Evolutionary conservation across 2,329 filamentous ascomycete genomes (phyloP).

Genomic region (Talaromyces sp.): DNA sequence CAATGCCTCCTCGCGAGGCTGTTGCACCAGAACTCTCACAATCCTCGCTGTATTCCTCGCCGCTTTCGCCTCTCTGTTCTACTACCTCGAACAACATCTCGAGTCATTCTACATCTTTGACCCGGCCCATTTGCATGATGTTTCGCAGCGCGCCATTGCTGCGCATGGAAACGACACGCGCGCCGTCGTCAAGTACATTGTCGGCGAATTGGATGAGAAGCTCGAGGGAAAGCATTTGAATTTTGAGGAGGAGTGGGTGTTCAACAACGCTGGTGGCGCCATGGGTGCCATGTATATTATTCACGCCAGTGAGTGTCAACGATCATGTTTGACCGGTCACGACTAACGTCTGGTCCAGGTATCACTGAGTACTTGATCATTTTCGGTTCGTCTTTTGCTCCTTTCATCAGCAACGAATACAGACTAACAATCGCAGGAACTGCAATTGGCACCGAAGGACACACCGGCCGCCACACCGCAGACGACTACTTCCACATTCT

Average conservation of each 20-base stretch:
- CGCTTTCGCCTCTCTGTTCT: slow-evolving; percentile 36
- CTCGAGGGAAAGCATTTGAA: slow-evolving; percentile 55
- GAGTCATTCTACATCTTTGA: slow-evolving; percentile 70
- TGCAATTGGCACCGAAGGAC: slow-evolving; percentile 72
- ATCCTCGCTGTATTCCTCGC: slow-evolving; percentile 35
- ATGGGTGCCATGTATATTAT: slow-evolving; percentile 92
- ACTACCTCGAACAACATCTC: slow-evolving; percentile 37
- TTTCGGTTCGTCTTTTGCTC: slow-evolving; percentile 56
- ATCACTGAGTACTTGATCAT: slow-evolving; percentile 89
- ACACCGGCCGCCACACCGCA: slow-evolving; percentile 82
- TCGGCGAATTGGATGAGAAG: slow-evolving; percentile 60
- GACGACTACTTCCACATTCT: slow-evolving; percentile 96
- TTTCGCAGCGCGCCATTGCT: slow-evolving; percentile 63
- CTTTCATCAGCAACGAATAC: no score
- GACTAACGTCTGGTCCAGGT: slow-evolving; percentile 23
- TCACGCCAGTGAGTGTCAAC: slow-evolving; percentile 64
- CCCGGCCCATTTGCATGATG: slow-evolving; percentile 63
- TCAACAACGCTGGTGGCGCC: slow-evolving; percentile 87
- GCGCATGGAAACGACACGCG: slow-evolving; percentile 72
- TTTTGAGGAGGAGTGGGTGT: slow-evolving; percentile 76
- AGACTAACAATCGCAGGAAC: slow-evolving; percentile 26
- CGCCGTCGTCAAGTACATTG: slow-evolving; percentile 66
- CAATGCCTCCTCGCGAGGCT: slow-evolving; percentile 12
- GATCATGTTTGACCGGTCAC: no score
- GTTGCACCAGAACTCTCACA: slow-evolving; percentile 23